A percentile compares a stretch with the other conserved stretches of the same genome.
phyloP scores from a whole-genome alignment of 768 basidiomycete species.

The Hygrophorus russula region DNA sequence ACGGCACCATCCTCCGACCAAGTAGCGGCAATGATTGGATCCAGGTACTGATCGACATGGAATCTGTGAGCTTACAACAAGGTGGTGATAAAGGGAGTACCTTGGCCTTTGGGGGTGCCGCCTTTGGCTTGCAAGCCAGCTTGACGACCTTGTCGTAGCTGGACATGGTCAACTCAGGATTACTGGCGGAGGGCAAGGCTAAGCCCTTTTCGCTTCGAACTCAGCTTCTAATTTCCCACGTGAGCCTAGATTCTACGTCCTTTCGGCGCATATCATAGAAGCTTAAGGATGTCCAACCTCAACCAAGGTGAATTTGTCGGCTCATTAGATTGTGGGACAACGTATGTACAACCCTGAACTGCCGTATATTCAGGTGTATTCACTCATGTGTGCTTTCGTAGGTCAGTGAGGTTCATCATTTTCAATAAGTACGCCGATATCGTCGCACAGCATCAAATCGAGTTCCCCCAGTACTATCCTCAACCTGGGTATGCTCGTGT shows the following conservation, averaged over 20 bases:
- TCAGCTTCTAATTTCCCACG: too few relatives aligned
- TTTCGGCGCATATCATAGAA: too few relatives aligned
- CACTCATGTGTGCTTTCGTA: constrained; percentile 16
- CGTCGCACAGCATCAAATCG: constrained; percentile 79
- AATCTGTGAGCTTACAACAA: neutral
- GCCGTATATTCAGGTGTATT: neutral
- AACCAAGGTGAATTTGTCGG: constrained; percentile 80
- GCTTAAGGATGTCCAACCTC: constrained; percentile 8
- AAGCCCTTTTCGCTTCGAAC: neutral
- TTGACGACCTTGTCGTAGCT: constrained; percentile 90
- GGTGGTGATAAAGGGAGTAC: constrained; percentile 25
- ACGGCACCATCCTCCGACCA: constrained; percentile 92
- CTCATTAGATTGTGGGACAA: constrained; percentile 90
- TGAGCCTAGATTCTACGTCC: too few relatives aligned
- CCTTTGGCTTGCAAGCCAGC: constrained; percentile 94
- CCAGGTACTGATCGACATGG: constrained; percentile 62
- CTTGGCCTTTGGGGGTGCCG: constrained; percentile 92
- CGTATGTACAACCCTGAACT: constrained; percentile 38
- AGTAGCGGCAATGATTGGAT: constrained; percentile 94
- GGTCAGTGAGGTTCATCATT: constrained; percentile 85
- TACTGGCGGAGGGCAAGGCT: neutral
- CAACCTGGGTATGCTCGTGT: constrained; percentile 55
- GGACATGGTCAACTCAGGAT: constrained; percentile 35
- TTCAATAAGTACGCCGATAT: constrained; percentile 85
- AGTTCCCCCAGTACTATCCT: constrained; percentile 91